Percentiles rank a stretch among this genome's conserved stretches.
These are phyloP conservation scores for Phytopythium vexans DNA, from an alignment of 352 stramenopile genomes.

Conservation along the genomic window DNA sequence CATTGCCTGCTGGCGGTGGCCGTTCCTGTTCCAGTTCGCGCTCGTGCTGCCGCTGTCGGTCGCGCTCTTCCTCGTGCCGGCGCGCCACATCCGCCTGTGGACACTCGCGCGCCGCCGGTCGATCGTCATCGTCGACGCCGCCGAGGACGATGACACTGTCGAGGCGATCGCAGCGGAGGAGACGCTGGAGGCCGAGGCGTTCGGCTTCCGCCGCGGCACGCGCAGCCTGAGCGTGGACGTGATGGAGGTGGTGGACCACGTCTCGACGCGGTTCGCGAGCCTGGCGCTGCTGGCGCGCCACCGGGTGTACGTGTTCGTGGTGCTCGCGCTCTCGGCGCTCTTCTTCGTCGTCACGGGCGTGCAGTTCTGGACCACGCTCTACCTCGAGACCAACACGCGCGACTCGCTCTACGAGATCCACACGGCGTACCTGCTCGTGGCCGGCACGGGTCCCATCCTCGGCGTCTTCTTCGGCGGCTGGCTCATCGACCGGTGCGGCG, in stretches of 20 bases:
- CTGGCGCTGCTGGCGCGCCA: slow-evolving; percentile 50
- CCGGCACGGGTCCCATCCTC: slow-evolving; percentile 71
- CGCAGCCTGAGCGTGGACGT: background rate
- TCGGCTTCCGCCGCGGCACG: background rate
- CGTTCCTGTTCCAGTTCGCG: slow-evolving; percentile 76
- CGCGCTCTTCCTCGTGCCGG: slow-evolving; percentile 77
- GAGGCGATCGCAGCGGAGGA: background rate
- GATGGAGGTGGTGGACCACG: too few species aligned
- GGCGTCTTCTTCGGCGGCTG: slow-evolving; percentile 85
- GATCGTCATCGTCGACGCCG: slow-evolving; percentile 60
- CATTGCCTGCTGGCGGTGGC: slow-evolving; percentile 87
- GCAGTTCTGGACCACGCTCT: slow-evolving; percentile 85
- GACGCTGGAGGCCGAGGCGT: too few species aligned
- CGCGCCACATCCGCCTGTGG: slow-evolving; percentile 54
- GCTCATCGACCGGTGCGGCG: slow-evolving; percentile 77
- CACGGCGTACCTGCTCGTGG: slow-evolving; percentile 68
- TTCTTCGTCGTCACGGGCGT: slow-evolving; percentile 83
- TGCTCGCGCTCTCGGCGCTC: slow-evolving; percentile 73
- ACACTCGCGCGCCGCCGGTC: slow-evolving; percentile 47
- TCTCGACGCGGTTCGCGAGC: slow-evolving; percentile 25
- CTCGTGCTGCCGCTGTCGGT: slow-evolving; percentile 72
- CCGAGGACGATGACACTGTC: slow-evolving; percentile 32
- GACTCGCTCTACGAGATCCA: slow-evolving; percentile 82
- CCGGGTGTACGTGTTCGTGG: slow-evolving; percentile 72
- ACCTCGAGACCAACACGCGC: slow-evolving; percentile 74